Base-by-base conservation (phyloP, 331 rosid genomes). In the Quercus tomentella region DNA sequence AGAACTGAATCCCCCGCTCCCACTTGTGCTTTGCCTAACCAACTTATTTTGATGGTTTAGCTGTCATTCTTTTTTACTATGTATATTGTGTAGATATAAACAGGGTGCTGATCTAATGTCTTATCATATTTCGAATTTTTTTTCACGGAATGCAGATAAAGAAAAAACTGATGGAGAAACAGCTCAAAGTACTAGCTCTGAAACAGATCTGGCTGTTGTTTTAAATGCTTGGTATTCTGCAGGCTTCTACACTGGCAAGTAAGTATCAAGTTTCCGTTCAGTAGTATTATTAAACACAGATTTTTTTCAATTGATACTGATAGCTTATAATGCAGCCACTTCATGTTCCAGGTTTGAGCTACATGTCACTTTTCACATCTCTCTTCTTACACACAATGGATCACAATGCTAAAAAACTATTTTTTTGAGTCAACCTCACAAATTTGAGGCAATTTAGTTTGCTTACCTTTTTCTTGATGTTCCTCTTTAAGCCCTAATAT, bases 161-260 rank as follows among this genome's bases (percentile, higher is more conserved):
- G 83, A 85, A 73, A 78, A 73, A 72, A 43, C 61, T 70, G 92
- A 78, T 78, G 82, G 56, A 30, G 80, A 76, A 81, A 52, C 54
- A 56, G 49, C 55, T 79, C 86, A 82, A 72, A 70, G 49, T 73
- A 45, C 74, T 76, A 85, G 86, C 88, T 79, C 86, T 7, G 96
- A 84, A 65, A 85, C 93, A 4, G 97, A 91, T 70, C 88, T 94
- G 60, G 61, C 86, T 57, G 87, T 54, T 43, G 88, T 94, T 80
- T 82, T 92, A 70, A 89, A 89, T 80, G 98, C 98, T 33, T 94
- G 98, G 98, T 94, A 91, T 90, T 89, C 94, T 52, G 97, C 98
- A 41, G 98, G 98, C 82, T 86, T 94, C 85, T 65, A 78, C 86
- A 92, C 97, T 74, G 98, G 97, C 85, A 91, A 91, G 98, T 91